phyloP scores from a whole-genome alignment of 176 grass and related monocot genomes.

The Oryza australiensis region DNA sequence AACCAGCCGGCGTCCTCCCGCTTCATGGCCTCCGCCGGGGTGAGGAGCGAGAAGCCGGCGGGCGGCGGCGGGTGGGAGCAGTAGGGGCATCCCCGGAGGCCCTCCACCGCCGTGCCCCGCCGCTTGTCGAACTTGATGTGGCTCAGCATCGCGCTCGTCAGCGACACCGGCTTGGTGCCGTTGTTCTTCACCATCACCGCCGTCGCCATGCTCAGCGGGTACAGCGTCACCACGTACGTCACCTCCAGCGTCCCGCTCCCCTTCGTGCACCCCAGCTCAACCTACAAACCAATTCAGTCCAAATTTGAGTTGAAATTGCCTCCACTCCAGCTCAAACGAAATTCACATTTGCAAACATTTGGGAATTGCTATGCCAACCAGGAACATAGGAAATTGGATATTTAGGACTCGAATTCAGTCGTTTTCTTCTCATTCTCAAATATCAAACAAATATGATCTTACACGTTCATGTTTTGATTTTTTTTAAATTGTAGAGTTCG shows the following conservation, averaged over 20 bases:
- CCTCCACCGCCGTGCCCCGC: constrained; percentile 62
- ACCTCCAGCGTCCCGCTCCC: constrained; percentile 62
- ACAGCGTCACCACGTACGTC: constrained; percentile 88
- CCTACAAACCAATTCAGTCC: constrained; percentile 22
- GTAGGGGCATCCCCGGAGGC: constrained; percentile 72
- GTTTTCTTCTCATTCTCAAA: no score
- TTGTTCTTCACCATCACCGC: constrained; percentile 83
- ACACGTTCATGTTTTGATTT: not conserved
- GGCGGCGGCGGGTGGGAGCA: constrained; percentile 61
- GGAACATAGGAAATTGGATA: no score
- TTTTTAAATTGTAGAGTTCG: not conserved
- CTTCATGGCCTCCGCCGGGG: constrained; percentile 77
- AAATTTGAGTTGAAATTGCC: not conserved
- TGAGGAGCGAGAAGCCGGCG: constrained; percentile 54
- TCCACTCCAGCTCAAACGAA: not conserved
- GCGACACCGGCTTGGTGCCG: constrained; percentile 62
- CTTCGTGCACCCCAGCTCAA: constrained; percentile 81
- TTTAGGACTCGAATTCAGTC: no score
- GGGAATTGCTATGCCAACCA: no score
- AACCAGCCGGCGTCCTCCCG: constrained; percentile 63
- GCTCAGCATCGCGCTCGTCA: constrained; percentile 81
- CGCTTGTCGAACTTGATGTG: constrained; percentile 82
- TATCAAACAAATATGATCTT: not conserved
- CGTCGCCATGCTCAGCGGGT: constrained; percentile 76
- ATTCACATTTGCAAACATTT: no score